Conservation (phyloP, 306 rosid genomes). For the Chamaecrista fasciculata region DNA sequence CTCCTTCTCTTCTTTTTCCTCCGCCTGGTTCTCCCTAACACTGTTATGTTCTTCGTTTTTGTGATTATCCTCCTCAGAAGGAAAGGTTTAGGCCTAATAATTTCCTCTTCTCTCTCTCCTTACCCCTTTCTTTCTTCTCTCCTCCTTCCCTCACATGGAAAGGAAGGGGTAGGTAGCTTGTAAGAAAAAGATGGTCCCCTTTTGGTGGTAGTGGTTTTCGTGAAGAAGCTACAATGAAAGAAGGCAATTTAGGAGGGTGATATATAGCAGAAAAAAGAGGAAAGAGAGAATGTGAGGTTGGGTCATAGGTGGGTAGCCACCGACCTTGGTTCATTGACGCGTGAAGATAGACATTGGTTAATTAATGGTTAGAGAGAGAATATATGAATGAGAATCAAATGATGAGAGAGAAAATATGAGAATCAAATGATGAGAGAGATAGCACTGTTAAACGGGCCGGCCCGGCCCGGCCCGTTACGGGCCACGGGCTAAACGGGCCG, state of each 20-base stretch:
- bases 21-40: no score
- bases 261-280: conserved; percentile 37
- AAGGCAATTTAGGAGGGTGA: not conserved
- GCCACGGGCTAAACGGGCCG: no score
- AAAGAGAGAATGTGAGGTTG: conserved; percentile 18
- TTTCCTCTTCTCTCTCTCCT: conserved; percentile 21
- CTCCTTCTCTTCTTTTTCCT: no score
- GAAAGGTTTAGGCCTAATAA: not conserved
- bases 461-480: no score
- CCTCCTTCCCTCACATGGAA: conserved; percentile 27
- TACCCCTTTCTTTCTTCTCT: not conserved
- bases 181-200: not conserved
- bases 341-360: conserved; percentile 26
- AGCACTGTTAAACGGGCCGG: no score
- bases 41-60: not conserved
- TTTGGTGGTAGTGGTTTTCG: not conserved
- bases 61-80: not conserved
- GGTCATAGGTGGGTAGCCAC: conserved; percentile 30
- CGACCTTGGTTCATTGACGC: conserved; percentile 40
- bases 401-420: not conserved
- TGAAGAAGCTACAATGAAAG: not conserved
- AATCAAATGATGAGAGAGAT: no score
- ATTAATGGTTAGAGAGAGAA: no score
- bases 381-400: not conserved
- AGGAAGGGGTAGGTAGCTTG: conserved; percentile 2